Conservation (phyloP, 169 alveolate genomes). For the Plasmodium adleri region DNA sequence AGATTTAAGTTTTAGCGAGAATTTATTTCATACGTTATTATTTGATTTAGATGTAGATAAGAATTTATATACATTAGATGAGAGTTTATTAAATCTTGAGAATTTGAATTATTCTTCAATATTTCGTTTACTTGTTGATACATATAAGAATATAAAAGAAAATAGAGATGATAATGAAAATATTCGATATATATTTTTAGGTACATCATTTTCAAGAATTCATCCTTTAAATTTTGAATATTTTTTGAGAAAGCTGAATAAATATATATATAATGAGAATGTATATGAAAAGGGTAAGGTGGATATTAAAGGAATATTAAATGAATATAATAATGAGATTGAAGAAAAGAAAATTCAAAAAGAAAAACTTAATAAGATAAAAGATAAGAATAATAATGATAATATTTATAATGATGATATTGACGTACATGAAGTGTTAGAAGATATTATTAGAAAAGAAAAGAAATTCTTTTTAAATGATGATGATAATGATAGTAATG, state of each 20-base stretch:
- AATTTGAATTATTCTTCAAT: slow-evolving; percentile 26
- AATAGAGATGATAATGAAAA: slow-evolving; percentile 5
- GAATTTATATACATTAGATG: slow-evolving; percentile 51
- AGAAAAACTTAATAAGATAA: neutral
- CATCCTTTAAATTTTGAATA: slow-evolving; percentile 63
- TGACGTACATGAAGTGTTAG: neutral
- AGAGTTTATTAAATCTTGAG: slow-evolving; percentile 16
- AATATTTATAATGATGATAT: neutral
- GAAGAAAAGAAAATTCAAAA: slow-evolving; percentile 7
- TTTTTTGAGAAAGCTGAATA: slow-evolving; percentile 29
- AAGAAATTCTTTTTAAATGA: slow-evolving; percentile 1
- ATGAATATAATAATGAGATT: slow-evolving; percentile 41
- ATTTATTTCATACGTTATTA: slow-evolving; percentile 31
- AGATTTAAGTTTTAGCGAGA: slow-evolving; percentile 26
- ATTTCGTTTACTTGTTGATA: slow-evolving; percentile 24
- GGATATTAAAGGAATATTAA: slow-evolving; percentile 26
- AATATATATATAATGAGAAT: slow-evolving; percentile 48
- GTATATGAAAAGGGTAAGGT: slow-evolving; percentile 40
- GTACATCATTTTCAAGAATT: slow-evolving; percentile 21
- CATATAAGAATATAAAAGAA: slow-evolving; percentile 20
- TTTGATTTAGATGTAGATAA: slow-evolving; percentile 60
- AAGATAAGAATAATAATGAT: neutral
- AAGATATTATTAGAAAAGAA: slow-evolving; percentile 2
- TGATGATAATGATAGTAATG: slow-evolving; percentile 15
- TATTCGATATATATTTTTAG: slow-evolving; percentile 48